Evolutionary conservation across 495 filamentous ascomycete genomes (phyloP), one percentile per base, ranked within the genome.

Genomic region (Podospora didyma): DNA sequence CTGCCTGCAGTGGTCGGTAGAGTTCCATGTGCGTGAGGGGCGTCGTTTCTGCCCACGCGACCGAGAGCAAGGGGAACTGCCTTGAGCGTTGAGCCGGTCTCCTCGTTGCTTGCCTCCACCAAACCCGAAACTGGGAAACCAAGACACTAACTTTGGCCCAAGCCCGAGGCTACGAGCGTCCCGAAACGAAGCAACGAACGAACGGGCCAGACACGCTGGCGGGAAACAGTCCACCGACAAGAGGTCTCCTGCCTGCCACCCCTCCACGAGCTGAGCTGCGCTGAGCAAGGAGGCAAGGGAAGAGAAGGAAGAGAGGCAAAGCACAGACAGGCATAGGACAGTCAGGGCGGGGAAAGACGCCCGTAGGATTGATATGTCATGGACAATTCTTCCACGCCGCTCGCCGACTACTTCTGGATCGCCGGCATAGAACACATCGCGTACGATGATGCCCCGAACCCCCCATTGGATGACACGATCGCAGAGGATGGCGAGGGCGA

Each of bases 331-430:
- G 19, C 23, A 24, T 11, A 52, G 19, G 5, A 54, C 51, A 44
- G 49, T 37, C 39, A 57, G 22, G 14, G 51, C n/a, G 51, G 61
- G 44, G 49, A 22, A 52, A 34, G 34, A 59, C 26, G 7, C 31
- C 35, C n/a, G 49, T 58, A 44, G 55, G 61, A 51, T 58, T 77
- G 69, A 62, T 65, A 76, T 79, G 76, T 65, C 70, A 82, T 82
- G 80, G 80, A 80, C 51, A 72, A 66, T 68, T 80, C 87, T 20
- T 86, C 87, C 56, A 80, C 87, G 51, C 94, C 94, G 59, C 85
- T 98, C 58, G 94, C 94, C 68, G 94, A 98, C 72, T 97, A 95
- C 76, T 98, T 98, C 75, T 98, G 94, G 90, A 97, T 98, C 60
- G 90, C 89, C 61, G 94, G 94, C 71, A 84, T 96, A 65, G 90